Base-by-base conservation (phyloP, 23 red algal genomes). In the Gracilaria vermiculophylla region DNA sequence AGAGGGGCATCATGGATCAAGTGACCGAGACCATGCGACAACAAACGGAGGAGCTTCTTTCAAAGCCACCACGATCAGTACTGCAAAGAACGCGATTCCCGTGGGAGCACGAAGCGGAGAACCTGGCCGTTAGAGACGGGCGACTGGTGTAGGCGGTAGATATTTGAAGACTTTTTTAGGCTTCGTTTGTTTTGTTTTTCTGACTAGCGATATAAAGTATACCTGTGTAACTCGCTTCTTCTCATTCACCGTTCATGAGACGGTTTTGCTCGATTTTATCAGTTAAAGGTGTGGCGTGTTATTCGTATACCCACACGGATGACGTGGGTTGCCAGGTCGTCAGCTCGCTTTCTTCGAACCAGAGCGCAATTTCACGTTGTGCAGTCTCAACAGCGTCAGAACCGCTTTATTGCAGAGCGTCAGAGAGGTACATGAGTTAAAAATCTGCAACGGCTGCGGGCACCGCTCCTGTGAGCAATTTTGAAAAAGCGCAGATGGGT, bases 381-480 rank as follows among this genome's bases (percentile, higher is more conserved):
- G 96, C 96, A 31, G 90, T 98, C 61, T 98, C 96, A 44, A 95
- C 92, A 10, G 91, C 89, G 77, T 98, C 96, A 42, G 88, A 93
- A 50, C 91, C 96, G 76, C 83, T 87, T 34, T 14, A 5, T 70
- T 23, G 24, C 64, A 70, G 17, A 41, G 23, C 45, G 25, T n/a
- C 11, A 14, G 40, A 78, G 52, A 8, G 21, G 1, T 53, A 5
- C 4, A 53, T 54, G 7, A 53, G 73, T 78, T 78, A 78, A 49
- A 75, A 50, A 37, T 75, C 81, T 50, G 69, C 20, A 20, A 10
- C 1, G 55, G 43, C 5, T 47, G 43, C 5, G 12, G 43, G 43
- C 12, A n/a, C n/a, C n/a, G 5, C 12, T 47, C 43, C 12, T 47
- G 43, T 12, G 12, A 47, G 6, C 5, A 47, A 12, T 47, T 47